A percentile compares a stretch with the other conserved stretches of the same genome.
phyloP scores from a whole-genome alignment of 805 yeast genomes.

The Zygosaccharomyces kombuchaensis region DNA sequence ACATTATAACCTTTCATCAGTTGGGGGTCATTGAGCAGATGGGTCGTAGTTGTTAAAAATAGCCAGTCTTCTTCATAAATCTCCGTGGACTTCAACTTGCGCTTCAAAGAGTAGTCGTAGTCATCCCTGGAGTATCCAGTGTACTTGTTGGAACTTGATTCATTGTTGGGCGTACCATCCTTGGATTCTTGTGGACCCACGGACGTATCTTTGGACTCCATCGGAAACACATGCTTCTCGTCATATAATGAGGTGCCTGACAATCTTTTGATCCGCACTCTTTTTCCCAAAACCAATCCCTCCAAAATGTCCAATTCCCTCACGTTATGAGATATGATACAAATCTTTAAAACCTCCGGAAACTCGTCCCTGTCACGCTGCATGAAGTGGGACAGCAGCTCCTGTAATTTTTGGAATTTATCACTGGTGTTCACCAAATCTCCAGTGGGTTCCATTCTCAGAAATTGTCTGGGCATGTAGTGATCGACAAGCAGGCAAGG shows the following conservation, averaged over 20 bases:
- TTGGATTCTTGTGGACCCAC: conserved; percentile 9
- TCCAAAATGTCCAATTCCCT: conserved; percentile 77
- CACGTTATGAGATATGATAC: conserved; percentile 54
- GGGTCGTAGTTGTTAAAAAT: conserved; percentile 45
- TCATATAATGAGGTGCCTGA: conserved; percentile 60
- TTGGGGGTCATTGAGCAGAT: conserved; percentile 35
- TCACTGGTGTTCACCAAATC: conserved; percentile 51
- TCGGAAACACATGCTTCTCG: conserved; percentile 21
- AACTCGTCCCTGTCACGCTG: conserved; percentile 13
- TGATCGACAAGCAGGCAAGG: conserved; percentile 73
- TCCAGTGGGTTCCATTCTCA: conserved; percentile 62
- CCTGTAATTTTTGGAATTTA: conserved; percentile 53
- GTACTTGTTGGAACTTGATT: conserved; percentile 13
- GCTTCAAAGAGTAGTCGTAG: conserved; percentile 24
- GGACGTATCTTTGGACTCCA: neutral
- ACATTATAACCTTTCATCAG: conserved; percentile 35
- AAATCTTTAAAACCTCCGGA: conserved; percentile 21
- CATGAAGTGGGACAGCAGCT: conserved; percentile 34
- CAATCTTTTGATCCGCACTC: conserved; percentile 58
- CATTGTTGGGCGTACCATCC: conserved; percentile 11
- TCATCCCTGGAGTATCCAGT: conserved; percentile 27
- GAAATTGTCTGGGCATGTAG: conserved; percentile 64
- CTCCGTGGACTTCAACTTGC: conserved; percentile 10
- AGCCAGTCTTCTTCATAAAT: conserved; percentile 33
- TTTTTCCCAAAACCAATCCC: conserved; percentile 70